Evolutionary conservation across 2,329 filamentous ascomycete species (phyloP), one percentile per base, ranked within the genome.

Genomic region (Fusarium fracticaudum): DNA sequence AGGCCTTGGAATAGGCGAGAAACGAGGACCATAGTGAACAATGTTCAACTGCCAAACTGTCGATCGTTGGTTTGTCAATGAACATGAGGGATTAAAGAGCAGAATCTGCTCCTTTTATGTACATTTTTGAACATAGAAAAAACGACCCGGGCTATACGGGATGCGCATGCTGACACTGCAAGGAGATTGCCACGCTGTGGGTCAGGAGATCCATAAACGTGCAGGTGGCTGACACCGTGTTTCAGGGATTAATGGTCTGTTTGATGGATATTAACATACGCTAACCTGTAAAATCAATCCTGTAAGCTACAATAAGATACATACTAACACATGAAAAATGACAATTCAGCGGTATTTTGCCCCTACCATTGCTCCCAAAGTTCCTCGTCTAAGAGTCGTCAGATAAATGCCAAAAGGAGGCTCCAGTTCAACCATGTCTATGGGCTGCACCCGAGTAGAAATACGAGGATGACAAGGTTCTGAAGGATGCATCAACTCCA

Each of bases 1-100:
- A 74, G 3, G 48, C 70, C 57, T 37, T 58, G 58, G 4, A 73
- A 29, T 14, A 68, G 48, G 14, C 60, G 41, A 31, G 62, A 68
- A 13, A 71, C 15, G 9, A 54, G 62, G n/a, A 68, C 51, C 72
- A 74, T 74, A 11, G 17, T 47, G 31, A 40, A 22, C 33, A 44
- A 55, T 20, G 20, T 45, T 41, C 22, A 2, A 17, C 26, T 31
- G 20, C 17, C 24, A 58, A 35, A 11, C 14, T 44, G 3, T 13
- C 14, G 14, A 6, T 22, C 3, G 33, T 40, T 33, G 18, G 15
- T 15, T 22, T 5, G 18, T n/a, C 11, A 17, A 15, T 33, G 1
- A 29, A 37, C 13, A 4, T 24, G 38, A 45, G 29, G 22, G 26
- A 24, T 45, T 33, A 17, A 24, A 1, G 8, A 26, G 17, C 22